phyloP scores from a whole-genome alignment of 2,329 filamentous ascomycete genomes.

The Fusarium sp. region DNA sequence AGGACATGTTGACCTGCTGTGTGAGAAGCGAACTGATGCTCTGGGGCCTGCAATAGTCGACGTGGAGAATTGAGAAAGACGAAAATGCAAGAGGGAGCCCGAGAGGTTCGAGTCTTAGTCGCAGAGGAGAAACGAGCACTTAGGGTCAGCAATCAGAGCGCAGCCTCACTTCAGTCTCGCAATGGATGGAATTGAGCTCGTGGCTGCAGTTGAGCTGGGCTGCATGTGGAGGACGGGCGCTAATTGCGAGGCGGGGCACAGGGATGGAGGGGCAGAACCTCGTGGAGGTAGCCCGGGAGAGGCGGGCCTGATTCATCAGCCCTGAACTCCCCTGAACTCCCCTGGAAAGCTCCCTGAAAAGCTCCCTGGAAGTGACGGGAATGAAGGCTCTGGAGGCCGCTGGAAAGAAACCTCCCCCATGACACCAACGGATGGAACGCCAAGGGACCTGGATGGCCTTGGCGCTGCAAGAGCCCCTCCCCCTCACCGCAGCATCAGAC shows the following conservation, averaged over 20 bases:
- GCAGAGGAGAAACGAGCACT: slow-evolving; percentile 10
- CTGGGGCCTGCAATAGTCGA: background rate
- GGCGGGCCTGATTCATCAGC: slow-evolving; percentile 18
- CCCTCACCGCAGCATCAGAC: slow-evolving; percentile 33
- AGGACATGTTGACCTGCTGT: slow-evolving; percentile 46
- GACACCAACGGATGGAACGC: background rate
- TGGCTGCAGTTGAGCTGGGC: background rate
- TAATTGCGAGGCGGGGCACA: slow-evolving; percentile 21
- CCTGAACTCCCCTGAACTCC: background rate
- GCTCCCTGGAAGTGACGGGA: slow-evolving; percentile 6
- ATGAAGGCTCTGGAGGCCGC: slow-evolving; percentile 26
- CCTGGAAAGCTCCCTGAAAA: slow-evolving; percentile 1
- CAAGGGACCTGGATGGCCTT: slow-evolving; percentile 33
- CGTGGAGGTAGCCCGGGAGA: background rate
- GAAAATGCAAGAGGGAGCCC: slow-evolving; percentile 20
- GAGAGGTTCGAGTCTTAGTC: background rate
- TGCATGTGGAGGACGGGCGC: slow-evolving; percentile 20
- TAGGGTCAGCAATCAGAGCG: slow-evolving; percentile 9
- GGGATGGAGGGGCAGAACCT: slow-evolving; percentile 11
- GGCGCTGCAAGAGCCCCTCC: slow-evolving; percentile 34
- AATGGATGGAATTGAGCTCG: background rate
- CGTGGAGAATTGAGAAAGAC: background rate
- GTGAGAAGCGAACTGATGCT: slow-evolving; percentile 2
- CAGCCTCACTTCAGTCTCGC: slow-evolving; percentile 9
- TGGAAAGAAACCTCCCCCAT: background rate